phyloP scores from a whole-genome alignment of 495 filamentous ascomycete species.

The Penicillium steckii region DNA sequence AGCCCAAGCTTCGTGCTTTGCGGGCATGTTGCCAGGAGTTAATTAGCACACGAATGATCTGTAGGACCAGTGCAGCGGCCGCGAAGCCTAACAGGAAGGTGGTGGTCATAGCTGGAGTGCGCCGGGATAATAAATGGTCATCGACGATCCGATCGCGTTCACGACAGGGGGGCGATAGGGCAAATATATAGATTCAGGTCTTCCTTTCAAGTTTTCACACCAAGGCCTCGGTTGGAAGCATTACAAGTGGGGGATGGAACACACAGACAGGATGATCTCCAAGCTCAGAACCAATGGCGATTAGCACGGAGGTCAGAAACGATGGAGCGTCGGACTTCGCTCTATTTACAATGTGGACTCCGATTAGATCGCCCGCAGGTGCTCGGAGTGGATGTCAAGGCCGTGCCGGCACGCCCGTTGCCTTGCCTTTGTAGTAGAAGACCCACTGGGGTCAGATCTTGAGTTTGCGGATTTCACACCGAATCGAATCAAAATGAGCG shows the following conservation, averaged over 20 bases:
- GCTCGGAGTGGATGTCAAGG: not conserved
- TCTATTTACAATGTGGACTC: slow-evolving; percentile 7
- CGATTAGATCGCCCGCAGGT: slow-evolving; percentile 7
- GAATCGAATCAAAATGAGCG: not conserved
- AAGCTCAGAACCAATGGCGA: slow-evolving; percentile 12
- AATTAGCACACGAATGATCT: slow-evolving; percentile 22
- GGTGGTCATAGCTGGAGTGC: slow-evolving; percentile 10
- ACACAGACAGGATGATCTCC: slow-evolving; percentile 6
- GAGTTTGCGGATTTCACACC: not conserved
- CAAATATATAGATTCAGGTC: not conserved
- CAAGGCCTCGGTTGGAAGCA: slow-evolving; percentile 5
- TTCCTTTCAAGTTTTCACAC: not conserved
- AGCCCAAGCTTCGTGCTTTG: slow-evolving; percentile 28
- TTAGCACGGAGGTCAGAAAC: slow-evolving; percentile 6
- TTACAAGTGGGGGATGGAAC: slow-evolving; percentile 1
- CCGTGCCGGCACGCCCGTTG: not conserved
- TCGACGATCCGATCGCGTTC: not conserved
- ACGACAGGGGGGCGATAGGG: not conserved
- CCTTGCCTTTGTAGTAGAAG: not conserved
- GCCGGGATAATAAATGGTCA: not conserved
- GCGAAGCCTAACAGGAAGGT: slow-evolving; percentile 26
- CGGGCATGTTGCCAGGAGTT: slow-evolving; percentile 28
- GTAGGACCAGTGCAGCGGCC: slow-evolving; percentile 26
- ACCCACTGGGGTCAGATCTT: not conserved
- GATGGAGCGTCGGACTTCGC: slow-evolving; percentile 17